Base-by-base conservation (phyloP, 495 filamentous ascomycete genomes). In the Trichoderma parareesei region DNA sequence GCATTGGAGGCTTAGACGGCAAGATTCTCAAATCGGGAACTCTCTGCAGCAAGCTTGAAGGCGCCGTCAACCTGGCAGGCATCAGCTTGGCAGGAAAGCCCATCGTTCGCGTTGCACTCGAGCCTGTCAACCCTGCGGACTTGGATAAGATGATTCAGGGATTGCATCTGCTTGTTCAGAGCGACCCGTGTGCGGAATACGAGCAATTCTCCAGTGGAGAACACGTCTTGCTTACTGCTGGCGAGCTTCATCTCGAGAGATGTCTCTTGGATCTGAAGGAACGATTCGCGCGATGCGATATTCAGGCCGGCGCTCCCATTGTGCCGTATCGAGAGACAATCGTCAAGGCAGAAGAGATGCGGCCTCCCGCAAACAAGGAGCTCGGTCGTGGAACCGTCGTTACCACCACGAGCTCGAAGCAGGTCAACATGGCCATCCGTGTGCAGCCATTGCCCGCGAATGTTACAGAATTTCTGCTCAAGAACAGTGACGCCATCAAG, bases 271-370 rank as follows among this genome's bases (percentile, higher is more conserved):
- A 99, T 79, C 82, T 99, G 8, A 81, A 90, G 62, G 94, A 98
- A 72, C 83, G 95, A 6, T 99, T 96, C 74, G 94, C 94, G 4
- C 87, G 85, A 67, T 97, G 96, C 67, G 94, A 99, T 65, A 95
- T 99, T 64, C 94, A 98, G 69, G 89, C 90, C 63, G 91, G 93
- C 63, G 89, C 89, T 41, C 92, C 95, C 2, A 98, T 98, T 63
- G 94, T 99, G 5, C 94, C 94, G 7, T 99, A 96, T 74, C 84
- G 93, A 20, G 94, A 99, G 75, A 92, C 90, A 3, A 97, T 96
- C 55, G 87, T 96, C 42, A 82, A 84, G 59, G 90, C 88, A 1
- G 80, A 88, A 16, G 94, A 98, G 72, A 98, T 98, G 94, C 85
- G 91, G 2, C 85, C 92, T 0, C 89, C 92, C 0, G 92, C 81